A percentile compares a stretch with the other conserved stretches of the same genome.
These are phyloP conservation scores for Ballota nigra DNA, from an alignment of 257 asterid genomes.

Conservation along the genomic window DNA sequence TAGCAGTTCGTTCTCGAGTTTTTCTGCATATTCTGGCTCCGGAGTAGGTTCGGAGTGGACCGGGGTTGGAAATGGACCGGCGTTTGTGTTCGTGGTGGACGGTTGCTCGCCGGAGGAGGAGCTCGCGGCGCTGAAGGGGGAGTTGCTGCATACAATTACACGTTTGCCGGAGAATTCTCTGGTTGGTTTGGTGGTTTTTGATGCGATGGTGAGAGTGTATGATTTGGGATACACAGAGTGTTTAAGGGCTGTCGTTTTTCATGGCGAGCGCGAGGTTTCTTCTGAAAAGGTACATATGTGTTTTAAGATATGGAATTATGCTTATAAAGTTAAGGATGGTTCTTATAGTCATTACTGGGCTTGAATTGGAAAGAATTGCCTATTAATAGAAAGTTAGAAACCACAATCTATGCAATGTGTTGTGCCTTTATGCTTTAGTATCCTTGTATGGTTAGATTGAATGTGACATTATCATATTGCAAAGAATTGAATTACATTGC, in stretches of 20 bases:
- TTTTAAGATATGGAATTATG: constrained; percentile 1
- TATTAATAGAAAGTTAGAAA: neutral
- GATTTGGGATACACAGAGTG: constrained; percentile 82
- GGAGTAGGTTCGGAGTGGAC: constrained; percentile 40
- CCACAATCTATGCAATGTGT: neutral
- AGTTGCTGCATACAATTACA: constrained; percentile 59
- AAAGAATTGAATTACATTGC: constrained; percentile 7
- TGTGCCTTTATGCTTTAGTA: neutral
- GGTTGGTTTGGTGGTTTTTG: constrained; percentile 90
- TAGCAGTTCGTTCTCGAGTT: constrained; percentile 45
- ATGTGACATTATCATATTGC: neutral
- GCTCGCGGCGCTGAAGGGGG: constrained; percentile 65
- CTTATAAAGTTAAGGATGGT: constrained; percentile 20
- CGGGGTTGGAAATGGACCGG: constrained; percentile 44
- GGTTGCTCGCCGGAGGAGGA: constrained; percentile 66
- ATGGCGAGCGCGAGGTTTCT: constrained; percentile 75
- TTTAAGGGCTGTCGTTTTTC: constrained; percentile 63
- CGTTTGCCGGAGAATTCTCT: constrained; percentile 77
- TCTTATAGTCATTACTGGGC: constrained; percentile 12
- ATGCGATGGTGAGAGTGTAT: constrained; percentile 78
- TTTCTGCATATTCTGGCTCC: constrained; percentile 40
- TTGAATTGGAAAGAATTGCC: constrained; percentile 15
- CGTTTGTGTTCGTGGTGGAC: constrained; percentile 89
- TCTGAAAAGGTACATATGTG: constrained; percentile 60
- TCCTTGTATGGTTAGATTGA: constrained; percentile 6